A percentile compares a stretch with the other conserved stretches of the same genome.
Evolutionary conservation across 2,329 filamentous ascomycete genomes (phyloP).

Genomic region (Ceratocystiopsis sp.): DNA sequence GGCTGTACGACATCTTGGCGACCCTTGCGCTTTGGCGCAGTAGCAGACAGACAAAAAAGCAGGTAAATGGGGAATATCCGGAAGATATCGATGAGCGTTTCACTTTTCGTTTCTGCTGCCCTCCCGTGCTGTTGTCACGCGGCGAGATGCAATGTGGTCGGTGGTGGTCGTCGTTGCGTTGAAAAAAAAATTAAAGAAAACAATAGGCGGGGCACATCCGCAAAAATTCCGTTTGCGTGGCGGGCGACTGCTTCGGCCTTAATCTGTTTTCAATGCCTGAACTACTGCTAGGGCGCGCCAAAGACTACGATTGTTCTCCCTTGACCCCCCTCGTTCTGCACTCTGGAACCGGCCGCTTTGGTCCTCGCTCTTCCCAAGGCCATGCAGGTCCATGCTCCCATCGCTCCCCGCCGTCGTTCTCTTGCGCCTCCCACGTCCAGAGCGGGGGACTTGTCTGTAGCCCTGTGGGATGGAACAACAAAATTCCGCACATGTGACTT

Average conservation of each 20-base stretch:
- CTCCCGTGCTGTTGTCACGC: no score
- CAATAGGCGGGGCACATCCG: slow-evolving; percentile 5
- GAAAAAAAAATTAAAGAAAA: slow-evolving; percentile 5
- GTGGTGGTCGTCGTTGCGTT: neutral
- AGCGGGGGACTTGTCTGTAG: neutral
- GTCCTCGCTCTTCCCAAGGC: no score
- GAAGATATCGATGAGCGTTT: no score
- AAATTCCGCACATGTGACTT: slow-evolving; percentile 2
- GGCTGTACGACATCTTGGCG: slow-evolving; percentile 21
- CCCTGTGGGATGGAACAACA: slow-evolving; percentile 3
- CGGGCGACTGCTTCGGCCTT: neutral
- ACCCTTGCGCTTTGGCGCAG: neutral
- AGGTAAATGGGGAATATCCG: no score
- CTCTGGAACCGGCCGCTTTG: no score
- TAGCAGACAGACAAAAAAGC: no score
- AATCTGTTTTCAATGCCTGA: neutral
- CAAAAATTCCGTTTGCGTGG: slow-evolving; percentile 5
- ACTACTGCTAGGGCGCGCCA: no score
- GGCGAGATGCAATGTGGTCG: no score
- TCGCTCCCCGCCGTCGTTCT: neutral
- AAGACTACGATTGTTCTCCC: no score
- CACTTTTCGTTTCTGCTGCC: no score
- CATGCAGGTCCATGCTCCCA: no score
- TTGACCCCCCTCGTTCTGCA: neutral
- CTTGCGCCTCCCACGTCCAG: neutral